Conservation (phyloP, 352 stramenopile genomes). For the Phytophthora lateralis region DNA sequence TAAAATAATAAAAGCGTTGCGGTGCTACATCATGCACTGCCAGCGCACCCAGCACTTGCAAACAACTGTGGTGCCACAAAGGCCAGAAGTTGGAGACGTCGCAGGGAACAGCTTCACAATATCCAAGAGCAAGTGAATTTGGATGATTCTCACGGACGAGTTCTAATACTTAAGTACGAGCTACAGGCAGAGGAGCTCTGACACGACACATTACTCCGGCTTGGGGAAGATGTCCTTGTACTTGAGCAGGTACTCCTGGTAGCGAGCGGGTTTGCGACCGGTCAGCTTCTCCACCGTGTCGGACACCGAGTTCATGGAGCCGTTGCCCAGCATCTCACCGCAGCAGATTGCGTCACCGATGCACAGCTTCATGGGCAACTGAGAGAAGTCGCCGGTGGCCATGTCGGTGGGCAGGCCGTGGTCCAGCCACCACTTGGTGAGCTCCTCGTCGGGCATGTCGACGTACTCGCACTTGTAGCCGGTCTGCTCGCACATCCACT, state of each 20-base stretch:
- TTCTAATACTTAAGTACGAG: too few species aligned
- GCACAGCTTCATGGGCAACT: conserved; percentile 39
- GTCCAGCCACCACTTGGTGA: conserved; percentile 33
- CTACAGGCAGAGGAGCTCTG: too few species aligned
- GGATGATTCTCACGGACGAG: neutral
- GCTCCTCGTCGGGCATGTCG: conserved; percentile 39
- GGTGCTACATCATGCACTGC: too few species aligned
- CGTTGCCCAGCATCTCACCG: conserved; percentile 34
- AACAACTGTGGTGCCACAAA: too few species aligned
- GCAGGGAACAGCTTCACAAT: too few species aligned
- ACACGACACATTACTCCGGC: conserved; percentile 22
- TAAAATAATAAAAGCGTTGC: too few species aligned
- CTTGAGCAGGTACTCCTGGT: conserved; percentile 29
- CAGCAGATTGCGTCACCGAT: conserved; percentile 36
- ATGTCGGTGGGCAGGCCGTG: conserved; percentile 28
- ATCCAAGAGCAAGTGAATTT: neutral
- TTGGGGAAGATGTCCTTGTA: conserved; percentile 36
- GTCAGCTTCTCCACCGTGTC: conserved; percentile 40
- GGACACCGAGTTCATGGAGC: conserved; percentile 22
- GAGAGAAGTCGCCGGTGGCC: conserved; percentile 30
- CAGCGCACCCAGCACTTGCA: too few species aligned
- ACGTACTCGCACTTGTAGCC: conserved; percentile 35
- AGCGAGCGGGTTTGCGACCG: conserved; percentile 23
- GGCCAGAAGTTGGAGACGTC: too few species aligned
- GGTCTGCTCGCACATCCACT: conserved; percentile 36